phyloP scores from a whole-genome alignment of 768 basidiomycete species.

The Tremella fuciformis region DNA sequence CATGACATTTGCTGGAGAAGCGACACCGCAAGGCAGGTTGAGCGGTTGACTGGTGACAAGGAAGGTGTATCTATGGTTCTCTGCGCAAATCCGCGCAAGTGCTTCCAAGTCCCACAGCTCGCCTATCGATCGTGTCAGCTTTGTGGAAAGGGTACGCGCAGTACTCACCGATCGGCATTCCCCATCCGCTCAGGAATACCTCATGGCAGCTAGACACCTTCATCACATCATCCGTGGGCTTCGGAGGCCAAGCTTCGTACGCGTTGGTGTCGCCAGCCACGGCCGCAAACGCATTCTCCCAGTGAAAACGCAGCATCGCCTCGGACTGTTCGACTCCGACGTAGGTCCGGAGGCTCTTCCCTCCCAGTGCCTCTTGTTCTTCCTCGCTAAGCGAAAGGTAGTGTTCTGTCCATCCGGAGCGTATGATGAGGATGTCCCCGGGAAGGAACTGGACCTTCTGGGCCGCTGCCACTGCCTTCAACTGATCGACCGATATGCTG shows the following conservation, averaged over 20 bases:
- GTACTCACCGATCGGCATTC: constrained; percentile 7
- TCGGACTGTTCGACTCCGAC: constrained; percentile 3
- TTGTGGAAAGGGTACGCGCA: no score
- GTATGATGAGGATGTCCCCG: constrained; percentile 8
- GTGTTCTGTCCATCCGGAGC: constrained; percentile 9
- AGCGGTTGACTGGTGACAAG: constrained; percentile 1
- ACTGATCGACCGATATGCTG: not conserved
- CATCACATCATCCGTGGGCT: not conserved
- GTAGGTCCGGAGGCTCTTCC: not conserved
- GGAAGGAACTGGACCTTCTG: not conserved
- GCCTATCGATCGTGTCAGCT: no score
- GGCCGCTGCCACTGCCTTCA: not conserved
- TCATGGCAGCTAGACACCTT: not conserved
- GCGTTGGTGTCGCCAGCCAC: constrained; percentile 3
- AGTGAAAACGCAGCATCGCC: not conserved
- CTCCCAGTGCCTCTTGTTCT: not conserved
- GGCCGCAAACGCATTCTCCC: constrained; percentile 6
- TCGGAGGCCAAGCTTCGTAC: constrained; percentile 3
- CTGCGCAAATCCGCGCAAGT: not conserved
- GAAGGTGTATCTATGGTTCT: not conserved
- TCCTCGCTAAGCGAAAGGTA: not conserved
- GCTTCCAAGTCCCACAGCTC: constrained; percentile 1
- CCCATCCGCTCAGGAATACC: constrained; percentile 9
- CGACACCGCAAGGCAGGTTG: constrained; percentile 1
- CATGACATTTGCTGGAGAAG: constrained; percentile 4